Conservation (phyloP, 1,139 yeast species). For the Candida albicans region DNA sequence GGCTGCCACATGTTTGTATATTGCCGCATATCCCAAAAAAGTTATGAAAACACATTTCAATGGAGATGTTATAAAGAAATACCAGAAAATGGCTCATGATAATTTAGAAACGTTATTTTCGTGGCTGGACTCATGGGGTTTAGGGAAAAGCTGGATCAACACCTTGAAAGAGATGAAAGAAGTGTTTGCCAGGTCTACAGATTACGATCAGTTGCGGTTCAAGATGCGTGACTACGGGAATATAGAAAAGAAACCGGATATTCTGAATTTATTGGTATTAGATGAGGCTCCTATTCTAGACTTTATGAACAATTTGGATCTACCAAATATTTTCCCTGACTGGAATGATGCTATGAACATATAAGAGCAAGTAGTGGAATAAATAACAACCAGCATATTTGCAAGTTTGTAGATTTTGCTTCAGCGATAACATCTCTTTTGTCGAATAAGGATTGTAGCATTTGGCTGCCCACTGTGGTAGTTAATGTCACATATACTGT, state of each 20-base stretch:
- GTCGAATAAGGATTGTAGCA: constrained; percentile 3
- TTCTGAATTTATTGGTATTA: constrained; percentile 17
- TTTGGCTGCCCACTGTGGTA: constrained; percentile 8
- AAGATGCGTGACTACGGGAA: constrained; percentile 30
- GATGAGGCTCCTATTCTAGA: constrained; percentile 21
- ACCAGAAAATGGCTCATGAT: constrained; percentile 19
- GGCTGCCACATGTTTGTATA: constrained; percentile 32
- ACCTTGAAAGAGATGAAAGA: constrained; percentile 20
- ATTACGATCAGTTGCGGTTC: constrained; percentile 22
- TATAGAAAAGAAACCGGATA: constrained; percentile 15
- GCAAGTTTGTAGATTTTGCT: constrained; percentile 2
- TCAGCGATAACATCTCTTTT: constrained; percentile 10
- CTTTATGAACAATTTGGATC: constrained; percentile 21
- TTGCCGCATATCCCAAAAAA: constrained; percentile 29
- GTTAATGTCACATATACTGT: constrained; percentile 13
- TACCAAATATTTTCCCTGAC: constrained; percentile 23
- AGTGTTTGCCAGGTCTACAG: constrained; percentile 19
- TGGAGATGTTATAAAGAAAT: constrained; percentile 18
- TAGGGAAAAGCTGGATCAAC: constrained; percentile 28
- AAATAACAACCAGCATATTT: constrained; percentile 5
- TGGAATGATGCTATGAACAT: constrained; percentile 20
- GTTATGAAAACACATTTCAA: constrained; percentile 17
- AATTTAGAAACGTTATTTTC: constrained; percentile 19
- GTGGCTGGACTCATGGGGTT: constrained; percentile 28
- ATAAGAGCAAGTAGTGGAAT: constrained; percentile 7